phyloP scores from a whole-genome alignment of 2,329 filamentous ascomycete genomes.

The Zasmidium cellare region DNA sequence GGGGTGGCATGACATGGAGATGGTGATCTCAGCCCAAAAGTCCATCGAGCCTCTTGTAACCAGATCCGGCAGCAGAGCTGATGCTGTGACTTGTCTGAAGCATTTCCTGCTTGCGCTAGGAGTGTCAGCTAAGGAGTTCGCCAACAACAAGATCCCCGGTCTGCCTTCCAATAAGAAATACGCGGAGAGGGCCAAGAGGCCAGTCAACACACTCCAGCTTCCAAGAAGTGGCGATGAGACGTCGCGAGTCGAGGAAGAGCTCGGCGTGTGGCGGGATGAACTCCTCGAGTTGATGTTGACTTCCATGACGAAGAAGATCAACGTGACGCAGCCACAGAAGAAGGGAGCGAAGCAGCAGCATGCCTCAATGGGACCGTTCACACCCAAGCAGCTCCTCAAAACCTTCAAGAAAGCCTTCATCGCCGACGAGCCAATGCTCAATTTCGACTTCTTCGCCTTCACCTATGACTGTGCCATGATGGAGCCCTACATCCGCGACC shows the following conservation, averaged over 20 bases:
- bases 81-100: background rate
- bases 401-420: slow-evolving; percentile 4
- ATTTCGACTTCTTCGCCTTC: slow-evolving; percentile 5
- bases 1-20: slow-evolving; percentile 16
- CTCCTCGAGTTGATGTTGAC: background rate
- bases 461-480: background rate
- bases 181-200: background rate
- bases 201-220: background rate
- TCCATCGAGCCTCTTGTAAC: background rate
- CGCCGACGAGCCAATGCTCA: slow-evolving; percentile 2
- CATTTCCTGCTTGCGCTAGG: slow-evolving; percentile 1
- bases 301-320: background rate
- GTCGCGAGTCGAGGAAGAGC: background rate
- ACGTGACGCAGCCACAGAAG: background rate
- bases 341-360: too few species aligned
- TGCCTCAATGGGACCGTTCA: background rate
- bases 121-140: background rate
- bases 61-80: background rate
- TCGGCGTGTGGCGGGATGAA: background rate
- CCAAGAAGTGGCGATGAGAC: background rate
- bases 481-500: too few species aligned
- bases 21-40: slow-evolving; percentile 5
- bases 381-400: background rate
- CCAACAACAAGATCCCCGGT: background rate
- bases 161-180: background rate